These are phyloP conservation scores for Neopestalotiopsis clavispora DNA, from an alignment of 2,329 filamentous ascomycete genomes.

Conservation along the genomic window DNA sequence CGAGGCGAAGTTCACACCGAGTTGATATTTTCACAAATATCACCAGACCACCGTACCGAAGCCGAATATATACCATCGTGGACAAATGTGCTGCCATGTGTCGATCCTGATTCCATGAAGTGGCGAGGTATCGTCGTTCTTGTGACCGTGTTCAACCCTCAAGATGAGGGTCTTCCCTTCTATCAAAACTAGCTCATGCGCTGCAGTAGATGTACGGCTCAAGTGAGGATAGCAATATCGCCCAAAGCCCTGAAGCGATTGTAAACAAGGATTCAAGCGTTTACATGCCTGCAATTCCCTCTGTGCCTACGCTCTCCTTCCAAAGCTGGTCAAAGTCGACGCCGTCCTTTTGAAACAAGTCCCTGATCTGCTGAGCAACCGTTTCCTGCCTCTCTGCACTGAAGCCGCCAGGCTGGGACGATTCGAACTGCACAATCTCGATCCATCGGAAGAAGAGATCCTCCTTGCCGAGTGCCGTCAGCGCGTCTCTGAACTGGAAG, in stretches of 20 bases:
- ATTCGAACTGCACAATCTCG: slow-evolving; percentile 88
- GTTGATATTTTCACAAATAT: background rate
- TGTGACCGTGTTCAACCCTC: too few species aligned
- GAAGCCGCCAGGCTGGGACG: slow-evolving; percentile 78
- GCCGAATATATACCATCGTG: background rate
- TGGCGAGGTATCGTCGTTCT: too few species aligned
- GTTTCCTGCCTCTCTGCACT: slow-evolving; percentile 73
- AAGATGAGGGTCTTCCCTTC: too few species aligned
- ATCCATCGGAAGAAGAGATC: slow-evolving; percentile 91
- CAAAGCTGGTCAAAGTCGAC: slow-evolving; percentile 86
- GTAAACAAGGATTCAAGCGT: background rate
- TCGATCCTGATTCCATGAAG: too few species aligned
- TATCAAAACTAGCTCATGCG: too few species aligned
- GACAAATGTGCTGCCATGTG: background rate
- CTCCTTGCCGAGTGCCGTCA: slow-evolving; percentile 81
- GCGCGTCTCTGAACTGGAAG: slow-evolving; percentile 77
- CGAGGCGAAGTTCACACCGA: background rate
- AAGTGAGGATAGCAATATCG: background rate
- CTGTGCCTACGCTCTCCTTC: slow-evolving; percentile 61
- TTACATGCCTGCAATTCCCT: slow-evolving; percentile 16
- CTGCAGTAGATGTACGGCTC: too few species aligned
- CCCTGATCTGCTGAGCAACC: slow-evolving; percentile 75
- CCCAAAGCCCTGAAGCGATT: background rate
- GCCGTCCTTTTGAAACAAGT: slow-evolving; percentile 74
- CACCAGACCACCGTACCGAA: background rate